Percentiles rank a stretch among this genome's conserved stretches.
Conservation (phyloP, 257 asterid genomes). For the Knoxia roxburghii region DNA sequence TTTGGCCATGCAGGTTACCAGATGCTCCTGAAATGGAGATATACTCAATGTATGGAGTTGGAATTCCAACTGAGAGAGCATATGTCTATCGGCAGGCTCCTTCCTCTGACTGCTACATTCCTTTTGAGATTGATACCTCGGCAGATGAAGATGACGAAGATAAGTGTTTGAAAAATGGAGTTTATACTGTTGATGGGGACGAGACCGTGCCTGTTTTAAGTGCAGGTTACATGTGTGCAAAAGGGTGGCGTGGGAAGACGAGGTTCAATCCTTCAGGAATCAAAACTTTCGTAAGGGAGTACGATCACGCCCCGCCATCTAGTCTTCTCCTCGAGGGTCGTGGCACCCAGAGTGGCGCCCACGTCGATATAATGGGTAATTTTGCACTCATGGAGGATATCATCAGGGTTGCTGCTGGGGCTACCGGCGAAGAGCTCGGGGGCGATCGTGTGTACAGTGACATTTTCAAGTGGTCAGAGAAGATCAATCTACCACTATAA, state of each 20-base stretch:
- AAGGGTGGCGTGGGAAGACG: constrained; percentile 76
- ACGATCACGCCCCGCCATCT: constrained; percentile 63
- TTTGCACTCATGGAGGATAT: constrained; percentile 71
- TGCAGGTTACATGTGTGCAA: constrained; percentile 71
- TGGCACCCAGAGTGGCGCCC: constrained; percentile 86
- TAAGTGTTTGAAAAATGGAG: constrained; percentile 68
- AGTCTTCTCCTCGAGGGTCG: constrained; percentile 61
- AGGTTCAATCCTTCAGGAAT: constrained; percentile 79
- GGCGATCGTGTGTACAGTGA: constrained; percentile 62
- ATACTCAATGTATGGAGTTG: constrained; percentile 86
- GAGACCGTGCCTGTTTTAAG: constrained; percentile 77
- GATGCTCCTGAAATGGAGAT: constrained; percentile 80
- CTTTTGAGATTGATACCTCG: constrained; percentile 68
- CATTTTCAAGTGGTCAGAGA: constrained; percentile 72
- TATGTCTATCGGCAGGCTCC: constrained; percentile 65
- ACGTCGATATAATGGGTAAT: constrained; percentile 82
- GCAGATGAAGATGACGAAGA: constrained; percentile 47
- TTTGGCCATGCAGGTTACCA: constrained; percentile 58
- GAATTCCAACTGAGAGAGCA: constrained; percentile 85
- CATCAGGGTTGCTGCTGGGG: constrained; percentile 75
- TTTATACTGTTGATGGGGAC: constrained; percentile 65
- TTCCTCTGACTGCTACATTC: constrained; percentile 58
- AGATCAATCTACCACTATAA: constrained; percentile 6
- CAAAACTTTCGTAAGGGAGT: constrained; percentile 55
- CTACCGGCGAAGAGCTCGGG: constrained; percentile 65